A percentile compares a stretch with the other conserved stretches of the same genome.
These are phyloP conservation scores for Cryptococcus neoformans DNA, from an alignment of 1,284 basidiomycete genomes.

Conservation along the genomic window DNA sequence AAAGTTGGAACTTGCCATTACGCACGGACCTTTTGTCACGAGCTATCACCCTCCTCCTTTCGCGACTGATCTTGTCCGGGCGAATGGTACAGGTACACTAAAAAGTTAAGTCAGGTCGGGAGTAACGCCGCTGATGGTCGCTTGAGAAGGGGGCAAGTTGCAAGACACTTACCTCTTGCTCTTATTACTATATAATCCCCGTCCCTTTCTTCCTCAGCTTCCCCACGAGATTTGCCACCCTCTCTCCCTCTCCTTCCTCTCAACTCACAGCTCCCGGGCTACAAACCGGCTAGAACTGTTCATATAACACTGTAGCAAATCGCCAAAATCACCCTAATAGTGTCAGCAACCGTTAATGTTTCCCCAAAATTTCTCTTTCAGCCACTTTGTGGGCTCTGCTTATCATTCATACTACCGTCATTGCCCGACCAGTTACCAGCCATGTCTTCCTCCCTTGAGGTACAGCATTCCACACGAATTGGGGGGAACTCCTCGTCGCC, in stretches of 20 bases:
- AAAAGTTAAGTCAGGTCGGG: too few species aligned
- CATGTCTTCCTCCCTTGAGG: not conserved
- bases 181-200: not conserved
- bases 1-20: too few species aligned
- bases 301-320: not conserved
- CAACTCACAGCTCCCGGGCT: slow-evolving; percentile 1
- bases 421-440: not conserved
- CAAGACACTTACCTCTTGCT: not conserved
- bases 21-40: too few species aligned
- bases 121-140: too few species aligned
- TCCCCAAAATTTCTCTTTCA: not conserved
- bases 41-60: too few species aligned
- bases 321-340: too few species aligned
- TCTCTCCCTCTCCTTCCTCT: not conserved
- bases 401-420: not conserved
- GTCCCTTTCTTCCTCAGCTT: not conserved
- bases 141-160: too few species aligned
- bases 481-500: too few species aligned
- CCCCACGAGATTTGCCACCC: not conserved
- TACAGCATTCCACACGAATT: not conserved
- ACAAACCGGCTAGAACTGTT: not conserved
- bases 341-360: not conserved
- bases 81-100: too few species aligned
- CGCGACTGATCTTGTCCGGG: too few species aligned
- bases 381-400: not conserved